Evolutionary conservation across 2,329 filamentous ascomycete genomes (phyloP).

Genomic region (Penicillium occitanis): DNA sequence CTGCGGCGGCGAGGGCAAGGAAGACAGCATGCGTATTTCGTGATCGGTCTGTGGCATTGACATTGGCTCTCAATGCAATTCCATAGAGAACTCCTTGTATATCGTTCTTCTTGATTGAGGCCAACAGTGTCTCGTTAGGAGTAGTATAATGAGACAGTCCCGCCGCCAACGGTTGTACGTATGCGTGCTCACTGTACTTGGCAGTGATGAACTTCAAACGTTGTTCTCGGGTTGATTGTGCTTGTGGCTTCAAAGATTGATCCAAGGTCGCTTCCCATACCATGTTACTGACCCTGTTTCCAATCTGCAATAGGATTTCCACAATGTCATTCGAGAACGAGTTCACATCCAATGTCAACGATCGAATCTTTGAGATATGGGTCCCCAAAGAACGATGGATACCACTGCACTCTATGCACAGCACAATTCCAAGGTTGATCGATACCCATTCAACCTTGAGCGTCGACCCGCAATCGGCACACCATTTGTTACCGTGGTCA

Average conservation of each 20-base stretch:
- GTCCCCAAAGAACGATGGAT: constrained; percentile 95
- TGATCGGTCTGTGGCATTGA: constrained; percentile 81
- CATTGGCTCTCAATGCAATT: constrained; percentile 79
- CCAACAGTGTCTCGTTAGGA: constrained; percentile 83
- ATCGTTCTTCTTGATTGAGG: constrained; percentile 94
- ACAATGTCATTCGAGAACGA: constrained; percentile 97
- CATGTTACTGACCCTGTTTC: constrained; percentile 94
- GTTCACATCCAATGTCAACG: constrained; percentile 89
- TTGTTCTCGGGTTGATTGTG: constrained; percentile 82
- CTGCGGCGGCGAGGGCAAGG: constrained; percentile 85
- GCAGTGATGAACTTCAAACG: constrained; percentile 90
- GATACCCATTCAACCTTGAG: constrained; percentile 98
- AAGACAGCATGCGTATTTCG: constrained; percentile 86
- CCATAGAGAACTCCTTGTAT: constrained; percentile 91
- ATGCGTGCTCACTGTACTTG: constrained; percentile 86
- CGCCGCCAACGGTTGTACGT: constrained; percentile 70
- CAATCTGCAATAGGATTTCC: constrained; percentile 84
- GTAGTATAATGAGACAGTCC: constrained; percentile 74
- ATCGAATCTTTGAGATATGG: constrained; percentile 96
- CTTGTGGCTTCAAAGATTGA: constrained; percentile 66
- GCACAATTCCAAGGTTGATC: constrained; percentile 91
- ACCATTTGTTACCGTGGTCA: constrained; percentile 90
- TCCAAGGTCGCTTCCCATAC: constrained; percentile 91
- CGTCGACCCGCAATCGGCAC: constrained; percentile 88
- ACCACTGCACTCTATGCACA: constrained; percentile 97